Evolutionary conservation across 306 rosid genomes (phyloP), one percentile per base, ranked within the genome.

Genomic region (Prunus mume): DNA sequence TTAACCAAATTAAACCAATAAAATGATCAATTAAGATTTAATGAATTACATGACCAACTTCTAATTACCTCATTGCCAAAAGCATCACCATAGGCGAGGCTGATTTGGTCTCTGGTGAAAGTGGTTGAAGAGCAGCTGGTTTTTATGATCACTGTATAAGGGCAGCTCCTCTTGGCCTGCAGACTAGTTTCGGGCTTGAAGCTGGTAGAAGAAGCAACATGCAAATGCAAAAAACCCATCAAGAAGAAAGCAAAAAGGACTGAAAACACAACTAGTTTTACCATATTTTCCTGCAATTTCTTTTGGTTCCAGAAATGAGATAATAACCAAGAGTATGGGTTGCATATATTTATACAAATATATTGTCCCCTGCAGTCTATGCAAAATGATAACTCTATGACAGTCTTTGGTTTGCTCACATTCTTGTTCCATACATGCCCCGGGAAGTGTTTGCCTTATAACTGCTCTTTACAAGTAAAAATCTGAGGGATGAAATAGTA

Each of bases 41-140:
- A 7, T 38, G 1, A 7, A 38, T 38, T 1, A 38, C 43, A 38
- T 38, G 43, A 38, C 9, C 43, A 38, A 38, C 43, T 7, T 38
- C 9, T 38, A 7, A 56, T 56, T 20, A 62, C 67, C 67, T 62
- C 67, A 27, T 62, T 62, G 43, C 67, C 45, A 32, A 28, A 10
- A 17, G 67, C 67, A 62, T 62, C 67, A 28, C 67, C 67, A 15
- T 62, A 62, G 7, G 67, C 67, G 30, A 62, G 67, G 67, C 67
- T 62, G 67, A 62, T 62, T 17, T 17, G 9, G 67, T 62, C 67
- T 62, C 67, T 62, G 22, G 43, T 62, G 67, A 15, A 28, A 17
- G 22, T 15, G 15, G 67, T 30, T 6, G 67, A 62, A 62, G 67
- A 62, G 67, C 67, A 62, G 67, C 67, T 62, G 20, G 67, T 28